Base-by-base conservation (phyloP, 176 grass and related monocot genomes). In the Saccharum spontaneum region DNA sequence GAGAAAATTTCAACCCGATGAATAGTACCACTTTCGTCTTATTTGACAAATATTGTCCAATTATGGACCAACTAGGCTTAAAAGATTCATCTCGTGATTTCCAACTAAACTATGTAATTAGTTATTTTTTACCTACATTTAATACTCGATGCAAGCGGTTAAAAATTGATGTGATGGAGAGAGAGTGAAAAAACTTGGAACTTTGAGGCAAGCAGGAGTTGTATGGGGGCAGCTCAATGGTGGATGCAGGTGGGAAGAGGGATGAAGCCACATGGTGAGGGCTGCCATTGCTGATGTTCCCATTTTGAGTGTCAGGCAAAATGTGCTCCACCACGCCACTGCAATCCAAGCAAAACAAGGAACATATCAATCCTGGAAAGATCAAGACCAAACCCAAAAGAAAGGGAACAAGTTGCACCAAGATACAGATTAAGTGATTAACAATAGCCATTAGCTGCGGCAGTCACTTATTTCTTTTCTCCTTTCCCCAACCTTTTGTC, bases 291-390 rank as follows among this genome's bases (percentile, higher is more conserved):
- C 28, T 85, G 26, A 76, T 62, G 79, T 36, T 80, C 5, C 48
- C 52, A 44, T 40, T 11, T 3, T 67, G 80, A 86, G 54, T 92
- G 60, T 93, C 91, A 67, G 93, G 95, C 82, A 98, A 85, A 78
- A 76, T 93, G 87, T 93, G 90, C 85, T 98, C 91, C 88, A 80
- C 93, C 90, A 88, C 40, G 59, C 55, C 65, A 67, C 92, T 92
- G 78, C 55, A 77, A 81, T 67, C 82, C 23, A 82, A 71, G 69
- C 31, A 85, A 85, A 85, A 79, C 15, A 90, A 89, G 18, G 73
- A 68, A 76, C 37, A 89, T 78, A 68, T 91, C 26, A 69, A 80
- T 73, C 24, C 44, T 15, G 18, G 24, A 77, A 76, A 88, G 68
- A 41, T 48, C 4, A 45, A 73, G n/a, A 73, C 12, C 70, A 73